Base-by-base conservation (phyloP, 2,329 filamentous ascomycete species). In the Clarireedia homoeocarpa region DNA sequence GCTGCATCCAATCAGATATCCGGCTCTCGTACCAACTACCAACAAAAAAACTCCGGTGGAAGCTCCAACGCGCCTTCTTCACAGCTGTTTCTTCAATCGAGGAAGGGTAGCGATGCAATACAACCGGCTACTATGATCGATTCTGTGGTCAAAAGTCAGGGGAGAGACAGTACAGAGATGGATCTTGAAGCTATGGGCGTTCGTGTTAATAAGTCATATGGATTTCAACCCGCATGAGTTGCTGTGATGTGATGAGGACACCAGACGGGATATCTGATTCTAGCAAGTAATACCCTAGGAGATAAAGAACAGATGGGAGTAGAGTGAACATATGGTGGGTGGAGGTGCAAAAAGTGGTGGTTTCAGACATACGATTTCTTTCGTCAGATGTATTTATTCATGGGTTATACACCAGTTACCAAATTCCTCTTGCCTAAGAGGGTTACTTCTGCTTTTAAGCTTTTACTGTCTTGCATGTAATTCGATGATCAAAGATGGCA, bases 171-270 rank as follows among this genome's bases (percentile, higher is more conserved):
- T 45, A 65, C 63, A 2, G 65, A 67, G 26, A 26, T 63, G 14
- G 65, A 67, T 51, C 50, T 66, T 4, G 64, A 66, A 51, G 55
- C 40, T 12, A 63, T 66, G 61, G 65, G 65, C 45, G 62, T 67
- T 47, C 46, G 65, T 12, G 56, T 67, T 24, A 58, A 65, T 46
- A 59, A 53, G 24, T 59, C 62, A 7, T 66, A 64, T 48, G 61
- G 61, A 34, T 48, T 66, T 57, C 58, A 59, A 10, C 59, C 58
- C 17, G 49, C 20, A 24, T 56, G 26, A 53, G 34, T 24, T n/a
- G 14, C 20, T 27, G 24, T 45, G n/a, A 20, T 38, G 38, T 9
- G 15, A 50, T 7, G 52, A n/a, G 7, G 9, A 17, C 20, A 15
- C 12, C 10, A 34, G 9, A 34, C 12, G 30, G 9, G 1, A 12